These are phyloP conservation scores for Fusarium buharicum DNA, from an alignment of 2,329 filamentous ascomycete genomes.

Conservation along the genomic window DNA sequence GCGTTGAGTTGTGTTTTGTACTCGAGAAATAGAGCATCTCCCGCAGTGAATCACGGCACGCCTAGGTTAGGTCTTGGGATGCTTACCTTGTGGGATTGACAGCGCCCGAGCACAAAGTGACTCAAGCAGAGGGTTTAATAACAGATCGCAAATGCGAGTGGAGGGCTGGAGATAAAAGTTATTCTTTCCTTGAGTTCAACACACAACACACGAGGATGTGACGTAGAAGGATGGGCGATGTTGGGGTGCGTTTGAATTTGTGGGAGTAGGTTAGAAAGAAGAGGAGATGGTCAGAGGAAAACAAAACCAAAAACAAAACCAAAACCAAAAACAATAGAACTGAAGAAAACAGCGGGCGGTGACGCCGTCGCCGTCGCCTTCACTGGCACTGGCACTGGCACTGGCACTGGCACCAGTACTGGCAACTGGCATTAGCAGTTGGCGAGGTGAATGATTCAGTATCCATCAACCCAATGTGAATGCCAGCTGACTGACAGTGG, in stretches of 20 bases:
- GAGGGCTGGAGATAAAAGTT: neutral
- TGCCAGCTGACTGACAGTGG: conserved; percentile 9
- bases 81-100: conserved; percentile 24
- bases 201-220: conserved; percentile 4
- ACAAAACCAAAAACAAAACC: neutral
- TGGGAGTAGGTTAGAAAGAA: neutral
- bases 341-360: neutral
- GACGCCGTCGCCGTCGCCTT: conserved; percentile 1
- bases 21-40: neutral
- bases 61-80: neutral
- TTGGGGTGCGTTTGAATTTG: neutral
- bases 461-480: neutral
- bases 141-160: neutral
- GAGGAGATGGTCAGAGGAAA: neutral
- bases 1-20: neutral
- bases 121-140: neutral
- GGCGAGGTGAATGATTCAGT: conserved; percentile 10
- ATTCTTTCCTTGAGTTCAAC: conserved; percentile 21
- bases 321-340: neutral
- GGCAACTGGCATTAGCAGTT: conserved; percentile 8
- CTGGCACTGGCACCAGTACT: conserved; percentile 10
- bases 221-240: neutral
- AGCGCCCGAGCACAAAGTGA: neutral
- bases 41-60: neutral
- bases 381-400: conserved; percentile 12